phyloP scores from a whole-genome alignment of 176 grass and related monocot species.

The Musa itinerans region DNA sequence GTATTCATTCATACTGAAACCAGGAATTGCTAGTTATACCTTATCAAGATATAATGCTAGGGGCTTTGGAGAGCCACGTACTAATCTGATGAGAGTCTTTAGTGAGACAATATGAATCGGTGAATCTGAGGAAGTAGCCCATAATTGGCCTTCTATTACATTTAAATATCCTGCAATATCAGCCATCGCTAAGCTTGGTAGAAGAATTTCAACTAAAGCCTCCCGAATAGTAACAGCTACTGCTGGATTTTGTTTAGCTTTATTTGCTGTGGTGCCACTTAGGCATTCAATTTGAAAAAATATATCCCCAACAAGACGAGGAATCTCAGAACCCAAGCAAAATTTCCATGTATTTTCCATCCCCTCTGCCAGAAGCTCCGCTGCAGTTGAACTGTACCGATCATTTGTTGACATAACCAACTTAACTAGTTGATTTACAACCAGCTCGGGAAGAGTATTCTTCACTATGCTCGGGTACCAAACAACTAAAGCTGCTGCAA shows the following conservation, averaged over 20 bases:
- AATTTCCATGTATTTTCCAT: conserved; percentile 88
- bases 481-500: conserved; percentile 87
- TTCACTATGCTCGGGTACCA: conserved; percentile 98
- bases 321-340: conserved; percentile 63
- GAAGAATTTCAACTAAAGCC: conserved; percentile 59
- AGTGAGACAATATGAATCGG: conserved; percentile 74
- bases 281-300: conserved; percentile 96
- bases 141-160: conserved; percentile 91
- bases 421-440: conserved; percentile 83
- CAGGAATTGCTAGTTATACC: conserved; percentile 35
- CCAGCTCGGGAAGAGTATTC: conserved; percentile 51
- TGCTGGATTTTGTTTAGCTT: conserved; percentile 38
- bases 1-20: background rate
- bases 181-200: conserved; percentile 85
- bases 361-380: conserved; percentile 87
- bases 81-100: conserved; percentile 73
- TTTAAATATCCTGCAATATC: conserved; percentile 74
- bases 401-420: conserved; percentile 95
- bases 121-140: conserved; percentile 86
- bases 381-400: conserved; percentile 78
- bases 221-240: conserved; percentile 64
- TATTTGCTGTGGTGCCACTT: conserved; percentile 47
- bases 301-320: conserved; percentile 69
- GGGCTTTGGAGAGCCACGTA: conserved; percentile 61
- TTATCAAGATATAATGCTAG: conserved; percentile 78